These are phyloP conservation scores for Pseudogymnoascus sp. DNA, from an alignment of 2,329 filamentous ascomycete genomes.

Conservation along the genomic window DNA sequence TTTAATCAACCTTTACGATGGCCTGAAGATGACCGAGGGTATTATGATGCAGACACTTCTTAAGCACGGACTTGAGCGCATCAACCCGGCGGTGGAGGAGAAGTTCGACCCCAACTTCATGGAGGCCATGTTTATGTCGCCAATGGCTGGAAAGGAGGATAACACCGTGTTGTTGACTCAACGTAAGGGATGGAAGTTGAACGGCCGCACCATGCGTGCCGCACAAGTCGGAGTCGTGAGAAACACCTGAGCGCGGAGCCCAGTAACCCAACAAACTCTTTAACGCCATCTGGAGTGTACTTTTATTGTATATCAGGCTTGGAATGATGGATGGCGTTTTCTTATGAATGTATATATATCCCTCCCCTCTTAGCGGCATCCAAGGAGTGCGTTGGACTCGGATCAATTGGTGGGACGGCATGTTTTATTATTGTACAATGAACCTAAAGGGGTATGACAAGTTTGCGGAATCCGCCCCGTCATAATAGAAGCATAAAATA, in stretches of 20 bases:
- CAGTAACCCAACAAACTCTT: background rate
- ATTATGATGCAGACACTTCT: slow-evolving; percentile 82
- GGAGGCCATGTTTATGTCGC: slow-evolving; percentile 92
- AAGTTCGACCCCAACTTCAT: slow-evolving; percentile 96
- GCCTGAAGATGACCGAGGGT: slow-evolving; percentile 88
- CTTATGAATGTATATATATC: slow-evolving; percentile 9
- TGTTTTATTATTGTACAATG: slow-evolving; percentile 7
- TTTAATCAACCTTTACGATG: slow-evolving; percentile 72
- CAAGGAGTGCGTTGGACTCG: slow-evolving; percentile 9
- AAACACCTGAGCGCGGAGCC: slow-evolving; percentile 42
- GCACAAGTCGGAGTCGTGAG: slow-evolving; percentile 96
- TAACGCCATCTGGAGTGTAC: slow-evolving; percentile 10
- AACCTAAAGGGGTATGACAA: background rate
- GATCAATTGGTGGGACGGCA: slow-evolving; percentile 8
- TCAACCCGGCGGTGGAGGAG: slow-evolving; percentile 66
- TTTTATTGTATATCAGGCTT: slow-evolving; percentile 8
- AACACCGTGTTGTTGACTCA: slow-evolving; percentile 87
- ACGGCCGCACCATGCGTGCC: slow-evolving; percentile 80
- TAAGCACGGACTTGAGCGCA: slow-evolving; percentile 89
- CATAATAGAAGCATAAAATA: slow-evolving; percentile 6
- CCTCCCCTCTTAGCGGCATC: slow-evolving; percentile 11
- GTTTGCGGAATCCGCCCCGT: background rate
- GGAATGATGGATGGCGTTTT: slow-evolving; percentile 9
- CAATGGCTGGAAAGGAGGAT: slow-evolving; percentile 79
- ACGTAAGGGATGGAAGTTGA: slow-evolving; percentile 92